Conservation (phyloP, 495 filamentous ascomycete species). For the Podospora pseudocomata region DNA sequence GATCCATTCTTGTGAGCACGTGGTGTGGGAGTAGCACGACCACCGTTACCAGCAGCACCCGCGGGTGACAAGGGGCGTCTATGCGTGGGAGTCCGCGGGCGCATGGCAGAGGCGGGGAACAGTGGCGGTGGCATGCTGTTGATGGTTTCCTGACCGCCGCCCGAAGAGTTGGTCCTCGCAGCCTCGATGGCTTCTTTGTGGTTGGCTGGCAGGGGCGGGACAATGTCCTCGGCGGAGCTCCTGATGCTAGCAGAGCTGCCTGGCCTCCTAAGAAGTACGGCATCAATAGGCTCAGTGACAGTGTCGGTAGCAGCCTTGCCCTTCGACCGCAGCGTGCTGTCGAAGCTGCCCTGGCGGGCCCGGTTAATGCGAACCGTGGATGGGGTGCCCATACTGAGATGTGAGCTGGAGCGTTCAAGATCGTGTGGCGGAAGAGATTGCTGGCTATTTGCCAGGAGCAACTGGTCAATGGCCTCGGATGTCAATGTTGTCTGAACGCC, state of each 20-base stretch:
- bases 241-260: constrained; percentile 64
- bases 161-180: constrained; percentile 53
- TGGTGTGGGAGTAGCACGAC: constrained; percentile 40
- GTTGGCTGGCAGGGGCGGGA: constrained; percentile 74
- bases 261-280: constrained; percentile 48
- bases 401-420: constrained; percentile 23
- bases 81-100: constrained; percentile 68
- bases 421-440: constrained; percentile 25
- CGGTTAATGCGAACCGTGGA: constrained; percentile 35
- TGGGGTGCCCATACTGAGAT: constrained; percentile 30
- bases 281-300: constrained; percentile 22
- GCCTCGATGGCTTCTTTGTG: constrained; percentile 82
- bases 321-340: constrained; percentile 36
- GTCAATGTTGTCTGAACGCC: constrained; percentile 72
- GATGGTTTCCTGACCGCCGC: constrained; percentile 43
- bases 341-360: constrained; percentile 38
- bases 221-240: constrained; percentile 25
- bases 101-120: constrained; percentile 72
- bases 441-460: constrained; percentile 49
- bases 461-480: constrained; percentile 64
- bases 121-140: constrained; percentile 80
- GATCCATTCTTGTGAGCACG: constrained; percentile 34
- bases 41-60: constrained; percentile 24
- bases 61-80: constrained; percentile 38
- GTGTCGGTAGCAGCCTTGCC: constrained; percentile 28